Base-by-base conservation (phyloP, 345 rosid genomes). In the Populus ilicifolia region DNA sequence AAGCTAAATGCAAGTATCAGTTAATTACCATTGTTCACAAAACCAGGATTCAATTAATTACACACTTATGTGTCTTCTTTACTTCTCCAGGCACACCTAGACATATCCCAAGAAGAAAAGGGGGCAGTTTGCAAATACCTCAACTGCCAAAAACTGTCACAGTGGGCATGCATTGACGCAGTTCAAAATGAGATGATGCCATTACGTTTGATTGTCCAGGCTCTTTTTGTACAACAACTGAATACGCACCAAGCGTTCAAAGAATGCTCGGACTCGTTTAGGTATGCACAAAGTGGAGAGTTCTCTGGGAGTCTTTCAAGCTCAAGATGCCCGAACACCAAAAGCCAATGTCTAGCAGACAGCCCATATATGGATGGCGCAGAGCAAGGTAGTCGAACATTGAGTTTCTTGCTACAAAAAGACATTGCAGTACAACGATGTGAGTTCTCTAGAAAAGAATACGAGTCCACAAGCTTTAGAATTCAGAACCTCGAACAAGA, bases 111-210 rank as follows among this genome's bases (percentile, higher is more conserved):
- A 73, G 96, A 90, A 35, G 94, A 91, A 77, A 93, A 86, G 76
- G 88, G 83, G 20, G 80, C 81, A 38, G 88, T 90, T 79, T 90
- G 97, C 80, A 90, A 84, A 43, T 85, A 93, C 84, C 88, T 93
- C 71, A 87, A 86, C 80, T 93, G 97, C 85, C 92, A 91, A 56
- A 88, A 86, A 75, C 85, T 93, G 21, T 91, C 97, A 29, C 93
- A 91, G 72, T 90, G 84, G 71, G 87, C 88, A 48, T 93, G 94
- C 73, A 83, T 91, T 5, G 90, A 90, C 67, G 90, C 94, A 5
- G 94, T 91, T 75, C 92, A 91, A 80, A 93, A 93, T 63, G 94
- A 93, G 72, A n/a, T 89, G 85, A 88, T 93, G 94, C 97, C 97
- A 20, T 85, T 93, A 30, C 94, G 93, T 11, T 76, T 90, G 77